These are phyloP conservation scores for Magnusiomyces clavatus DNA, from an alignment of 1,139 yeast species.

Conservation along the genomic window DNA sequence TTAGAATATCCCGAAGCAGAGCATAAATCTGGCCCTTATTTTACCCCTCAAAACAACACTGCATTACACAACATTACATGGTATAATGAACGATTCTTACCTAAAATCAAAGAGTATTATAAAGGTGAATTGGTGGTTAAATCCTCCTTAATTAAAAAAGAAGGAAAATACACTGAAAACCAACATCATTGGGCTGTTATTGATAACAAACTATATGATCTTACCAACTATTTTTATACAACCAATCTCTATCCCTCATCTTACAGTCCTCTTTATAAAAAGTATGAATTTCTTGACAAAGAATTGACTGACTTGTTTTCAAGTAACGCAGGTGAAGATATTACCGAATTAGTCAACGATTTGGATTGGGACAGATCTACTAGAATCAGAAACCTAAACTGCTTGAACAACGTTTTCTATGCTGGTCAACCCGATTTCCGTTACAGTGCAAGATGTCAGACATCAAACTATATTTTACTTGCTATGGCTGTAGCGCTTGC, in stretches of 20 bases:
- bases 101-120: constrained; percentile 29
- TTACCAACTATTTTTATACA: constrained; percentile 33
- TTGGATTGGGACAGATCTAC: constrained; percentile 22
- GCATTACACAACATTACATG: constrained; percentile 31
- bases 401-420: constrained; percentile 27
- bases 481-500: constrained; percentile 30
- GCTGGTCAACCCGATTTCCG: constrained; percentile 34
- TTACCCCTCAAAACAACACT: constrained; percentile 22
- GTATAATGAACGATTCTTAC: constrained; percentile 32
- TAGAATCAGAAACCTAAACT: constrained; percentile 26
- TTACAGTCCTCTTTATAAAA: constrained; percentile 18
- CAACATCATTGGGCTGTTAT: constrained; percentile 29
- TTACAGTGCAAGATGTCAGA: constrained; percentile 34
- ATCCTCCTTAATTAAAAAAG: constrained; percentile 20
- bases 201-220: constrained; percentile 32
- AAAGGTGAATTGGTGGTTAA: constrained; percentile 36
- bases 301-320: constrained; percentile 26
- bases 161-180: constrained; percentile 19
- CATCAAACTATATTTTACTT: constrained; percentile 34
- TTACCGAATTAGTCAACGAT: constrained; percentile 22
- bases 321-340: constrained; percentile 27
- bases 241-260: constrained; percentile 17
- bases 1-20: constrained; percentile 25
- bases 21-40: constrained; percentile 30
- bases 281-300: constrained; percentile 31